These are phyloP conservation scores for Irpex sp. DNA, from an alignment of 1,284 basidiomycete species.

Conservation along the genomic window DNA sequence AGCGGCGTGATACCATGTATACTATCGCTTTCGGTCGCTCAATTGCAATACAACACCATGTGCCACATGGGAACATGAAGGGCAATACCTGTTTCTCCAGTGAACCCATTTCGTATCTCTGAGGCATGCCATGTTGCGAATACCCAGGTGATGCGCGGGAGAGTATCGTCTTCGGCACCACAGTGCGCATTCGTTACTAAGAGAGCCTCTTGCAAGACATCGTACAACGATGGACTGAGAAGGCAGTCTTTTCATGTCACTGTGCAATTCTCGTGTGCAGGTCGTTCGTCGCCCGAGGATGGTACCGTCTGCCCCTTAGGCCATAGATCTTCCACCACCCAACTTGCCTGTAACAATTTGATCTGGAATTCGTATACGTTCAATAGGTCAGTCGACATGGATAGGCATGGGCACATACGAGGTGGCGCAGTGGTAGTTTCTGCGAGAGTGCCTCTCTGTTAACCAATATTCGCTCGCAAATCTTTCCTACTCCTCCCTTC, in stretches of 20 bases:
- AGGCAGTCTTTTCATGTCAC: neutral
- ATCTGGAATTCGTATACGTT: conserved; percentile 37
- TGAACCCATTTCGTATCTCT: no score
- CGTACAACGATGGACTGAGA: neutral
- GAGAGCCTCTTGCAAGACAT: no score
- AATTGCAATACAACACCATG: no score
- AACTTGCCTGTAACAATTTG: conserved; percentile 64
- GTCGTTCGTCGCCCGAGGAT: conserved; percentile 49
- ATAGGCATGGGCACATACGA: conserved; percentile 40
- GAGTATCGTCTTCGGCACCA: no score
- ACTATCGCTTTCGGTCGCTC: neutral
- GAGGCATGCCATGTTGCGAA: no score
- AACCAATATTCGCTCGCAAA: conserved; percentile 53
- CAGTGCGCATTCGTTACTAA: no score
- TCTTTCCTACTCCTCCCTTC: conserved; percentile 49
- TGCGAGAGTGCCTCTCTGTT: conserved; percentile 52
- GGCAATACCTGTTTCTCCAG: neutral
- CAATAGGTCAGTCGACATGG: neutral
- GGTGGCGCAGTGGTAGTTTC: conserved; percentile 50
- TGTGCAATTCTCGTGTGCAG: neutral
- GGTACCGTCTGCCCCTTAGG: conserved; percentile 51
- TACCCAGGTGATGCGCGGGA: no score
- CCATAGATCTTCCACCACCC: conserved; percentile 73
- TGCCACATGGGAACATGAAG: no score
- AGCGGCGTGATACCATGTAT: neutral